Percentiles rank a stretch among this genome's conserved stretches.
Evolutionary conservation across 2,329 filamentous ascomycete genomes (phyloP).

Genomic region (Clonostachys sp.): DNA sequence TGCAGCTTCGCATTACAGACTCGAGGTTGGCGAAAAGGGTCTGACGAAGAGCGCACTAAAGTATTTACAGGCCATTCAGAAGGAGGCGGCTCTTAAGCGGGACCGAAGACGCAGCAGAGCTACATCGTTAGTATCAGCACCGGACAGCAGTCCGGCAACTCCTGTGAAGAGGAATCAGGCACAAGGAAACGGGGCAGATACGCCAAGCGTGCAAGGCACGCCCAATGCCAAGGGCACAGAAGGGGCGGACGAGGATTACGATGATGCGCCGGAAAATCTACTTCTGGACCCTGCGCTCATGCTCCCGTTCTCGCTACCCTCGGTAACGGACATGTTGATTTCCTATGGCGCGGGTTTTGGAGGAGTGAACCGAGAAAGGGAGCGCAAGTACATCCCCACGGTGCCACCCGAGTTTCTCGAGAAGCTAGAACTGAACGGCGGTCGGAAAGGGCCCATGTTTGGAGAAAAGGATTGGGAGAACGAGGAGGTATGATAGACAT

Average conservation of each 20-base stretch:
- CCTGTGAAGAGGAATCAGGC: conserved; percentile 29
- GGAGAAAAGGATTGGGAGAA: conserved; percentile 64
- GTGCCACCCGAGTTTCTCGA: conserved; percentile 90
- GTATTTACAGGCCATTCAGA: conserved; percentile 77
- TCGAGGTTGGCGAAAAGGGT: conserved; percentile 92
- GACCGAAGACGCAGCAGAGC: conserved; percentile 46
- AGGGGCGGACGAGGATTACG: conserved; percentile 50
- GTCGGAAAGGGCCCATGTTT: conserved; percentile 52
- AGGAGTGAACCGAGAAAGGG: conserved; percentile 84
- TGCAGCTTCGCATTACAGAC: conserved; percentile 85
- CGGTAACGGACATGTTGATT: conserved; percentile 94
- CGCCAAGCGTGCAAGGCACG: conserved; percentile 34
- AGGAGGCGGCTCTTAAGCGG: conserved; percentile 60
- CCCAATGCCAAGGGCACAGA: conserved; percentile 19
- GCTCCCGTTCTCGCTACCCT: conserved; percentile 91
- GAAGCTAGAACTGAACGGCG: conserved; percentile 66
- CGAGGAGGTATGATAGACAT: conserved; percentile 43
- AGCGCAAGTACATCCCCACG: conserved; percentile 92
- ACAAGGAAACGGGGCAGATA: conserved; percentile 38
- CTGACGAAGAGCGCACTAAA: conserved; percentile 85
- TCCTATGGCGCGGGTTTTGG: conserved; percentile 94
- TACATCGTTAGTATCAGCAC: conserved; percentile 28
- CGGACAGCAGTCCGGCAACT: conserved; percentile 36
- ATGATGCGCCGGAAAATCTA: conserved; percentile 68
- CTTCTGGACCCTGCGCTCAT: conserved; percentile 87